These are phyloP conservation scores for Panaeolus papilionaceus DNA, from an alignment of 768 basidiomycete genomes.

Conservation along the genomic window DNA sequence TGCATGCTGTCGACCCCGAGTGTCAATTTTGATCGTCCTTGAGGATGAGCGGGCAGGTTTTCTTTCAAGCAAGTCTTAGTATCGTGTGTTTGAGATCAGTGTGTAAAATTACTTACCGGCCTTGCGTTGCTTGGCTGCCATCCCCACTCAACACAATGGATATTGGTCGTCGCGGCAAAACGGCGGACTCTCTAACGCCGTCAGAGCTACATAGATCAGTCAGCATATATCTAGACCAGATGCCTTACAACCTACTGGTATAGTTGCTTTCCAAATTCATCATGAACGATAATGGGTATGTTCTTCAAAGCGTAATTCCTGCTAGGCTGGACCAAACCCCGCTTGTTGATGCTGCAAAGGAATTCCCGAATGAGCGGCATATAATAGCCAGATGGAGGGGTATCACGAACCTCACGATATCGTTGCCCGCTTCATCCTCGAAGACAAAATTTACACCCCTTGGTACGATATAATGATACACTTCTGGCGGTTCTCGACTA, in stretches of 20 bases:
- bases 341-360: constrained; percentile 17
- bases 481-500: constrained; percentile 26
- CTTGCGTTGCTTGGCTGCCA: neutral
- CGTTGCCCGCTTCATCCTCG: constrained; percentile 67
- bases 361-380: neutral
- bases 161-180: neutral
- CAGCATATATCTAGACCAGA: neutral
- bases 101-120: neutral
- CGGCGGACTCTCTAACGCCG: constrained; percentile 12
- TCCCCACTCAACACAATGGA: constrained; percentile 1
- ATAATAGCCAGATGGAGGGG: neutral
- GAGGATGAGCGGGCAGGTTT: constrained; percentile 11
- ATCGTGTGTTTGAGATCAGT: neutral
- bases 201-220: neutral
- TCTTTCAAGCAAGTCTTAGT: neutral
- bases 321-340: constrained; percentile 4
- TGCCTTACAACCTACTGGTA: constrained; percentile 49
- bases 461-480: constrained; percentile 67
- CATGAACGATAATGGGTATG: constrained; percentile 62
- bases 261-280: constrained; percentile 62
- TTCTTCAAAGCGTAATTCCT: constrained; percentile 25
- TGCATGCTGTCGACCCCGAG: neutral
- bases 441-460: constrained; percentile 70
- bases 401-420: constrained; percentile 59
- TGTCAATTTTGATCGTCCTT: constrained; percentile 2